phyloP scores from a whole-genome alignment of 345 rosid species.

The Aquilaria sinensis region DNA sequence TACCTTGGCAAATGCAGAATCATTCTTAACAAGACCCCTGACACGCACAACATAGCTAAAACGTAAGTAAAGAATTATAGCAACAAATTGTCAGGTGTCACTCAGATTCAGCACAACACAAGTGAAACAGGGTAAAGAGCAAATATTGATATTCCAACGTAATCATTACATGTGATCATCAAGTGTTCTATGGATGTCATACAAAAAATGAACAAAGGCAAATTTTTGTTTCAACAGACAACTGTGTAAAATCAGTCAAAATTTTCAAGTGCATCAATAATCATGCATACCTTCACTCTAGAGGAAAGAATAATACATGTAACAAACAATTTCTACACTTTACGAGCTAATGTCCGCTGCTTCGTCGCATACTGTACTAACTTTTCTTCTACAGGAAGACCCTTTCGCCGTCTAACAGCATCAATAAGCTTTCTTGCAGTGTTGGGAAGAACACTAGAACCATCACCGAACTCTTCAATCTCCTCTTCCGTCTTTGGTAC shows the following conservation, averaged over 20 bases:
- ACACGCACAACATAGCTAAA: too few relatives aligned
- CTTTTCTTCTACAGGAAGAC: constrained; percentile 83
- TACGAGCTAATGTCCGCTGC: constrained; percentile 78
- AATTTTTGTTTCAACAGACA: neutral
- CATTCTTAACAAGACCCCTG: too few relatives aligned
- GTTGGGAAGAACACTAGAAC: constrained; percentile 79
- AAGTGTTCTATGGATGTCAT: neutral
- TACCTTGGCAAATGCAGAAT: too few relatives aligned
- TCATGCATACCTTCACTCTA: too few relatives aligned
- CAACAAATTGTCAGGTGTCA: too few relatives aligned
- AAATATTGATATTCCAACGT: too few relatives aligned
- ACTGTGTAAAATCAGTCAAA: neutral
- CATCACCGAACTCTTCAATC: constrained; percentile 83
- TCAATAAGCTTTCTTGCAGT: constrained; percentile 83
- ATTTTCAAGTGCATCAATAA: too few relatives aligned
- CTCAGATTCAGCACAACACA: too few relatives aligned
- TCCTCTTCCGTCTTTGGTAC: constrained; percentile 87
- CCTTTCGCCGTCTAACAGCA: constrained; percentile 68
- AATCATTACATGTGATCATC: too few relatives aligned
- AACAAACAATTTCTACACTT: constrained; percentile 33
- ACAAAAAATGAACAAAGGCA: neutral
- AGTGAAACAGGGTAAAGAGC: too few relatives aligned
- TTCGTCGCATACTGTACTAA: constrained; percentile 82
- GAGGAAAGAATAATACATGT: too few relatives aligned
- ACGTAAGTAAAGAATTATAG: too few relatives aligned